Evolutionary conservation across 768 basidiomycete genomes (phyloP), one percentile per base, ranked within the genome.

Genomic region (Tylopilus sp.): DNA sequence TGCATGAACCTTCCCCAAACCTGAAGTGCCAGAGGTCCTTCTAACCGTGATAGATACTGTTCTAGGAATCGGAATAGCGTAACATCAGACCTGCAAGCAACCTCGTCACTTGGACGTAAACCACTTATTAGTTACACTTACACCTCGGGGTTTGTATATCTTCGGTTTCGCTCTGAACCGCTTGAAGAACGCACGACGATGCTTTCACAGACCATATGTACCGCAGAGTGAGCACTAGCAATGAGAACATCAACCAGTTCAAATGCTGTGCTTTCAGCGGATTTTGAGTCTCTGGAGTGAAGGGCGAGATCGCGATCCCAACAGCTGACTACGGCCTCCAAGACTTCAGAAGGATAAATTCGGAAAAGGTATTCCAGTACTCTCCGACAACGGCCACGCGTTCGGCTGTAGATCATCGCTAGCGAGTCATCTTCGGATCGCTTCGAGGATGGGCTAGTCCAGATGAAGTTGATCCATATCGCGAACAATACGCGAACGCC

Each of bases 11-110:
- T 80, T 39, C 73, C 69, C 95, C 95, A 98, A 18, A 98, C 88
- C 71, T 98, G 97, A 11, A 94, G 76, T 3, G 91, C 95, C 31
- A 97, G 73, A 0, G 97, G 91, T 0, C 92, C 91, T 67, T 98
- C 97, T 38, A 98, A 69, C 10, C 85, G 81, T 17, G 71, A 72
- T 25, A 98, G 66, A 63, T 98, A 98, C 48, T 83, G 82, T 63
- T 98, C 93, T 41, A 98, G 73, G 66, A 98, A 98, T 26, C 77
- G 80, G 75, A 91, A 93, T n/a, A 93, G 62, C 15, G 77, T 75
- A 4, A 71, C 69, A 53, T 93, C 91, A 33, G 81, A 78, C 52
- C 92, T 95, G 51, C n/a, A 40, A 48, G n/a, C n/a, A 17, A 51
- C 31, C 28, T 25, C 39, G 13, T 57, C 20, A 57, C 42, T 43